Evolutionary conservation across 768 basidiomycete genomes (phyloP), one percentile per base, ranked within the genome.

Genomic region (Tubosaeta brunneosetosa): DNA sequence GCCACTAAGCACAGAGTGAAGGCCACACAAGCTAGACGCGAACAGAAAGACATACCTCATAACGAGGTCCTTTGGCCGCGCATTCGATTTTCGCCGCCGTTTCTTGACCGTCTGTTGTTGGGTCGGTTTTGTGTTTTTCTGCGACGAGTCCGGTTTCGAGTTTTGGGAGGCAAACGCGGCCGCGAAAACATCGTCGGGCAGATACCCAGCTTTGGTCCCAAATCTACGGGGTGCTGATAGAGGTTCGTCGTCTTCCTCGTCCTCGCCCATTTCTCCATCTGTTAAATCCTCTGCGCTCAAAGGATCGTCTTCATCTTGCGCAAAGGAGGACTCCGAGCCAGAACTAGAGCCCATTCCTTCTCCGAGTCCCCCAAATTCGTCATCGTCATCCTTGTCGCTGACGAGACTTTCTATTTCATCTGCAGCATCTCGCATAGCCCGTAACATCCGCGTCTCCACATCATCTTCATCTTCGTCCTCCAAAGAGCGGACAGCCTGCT

Each of bases 161-260:
- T 47, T 54, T 37, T 64, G 67, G 2, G 77, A 70, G 4, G 73
- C 61, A 56, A 84, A 81, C 0, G 83, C 84, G 53, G 81, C 73
- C 0, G 70, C 58, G 64, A 87, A 88, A 17, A 86, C 71, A 55
- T 84, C 79, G 59, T 86, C 85, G 2, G 84, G 82, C 27, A 87
- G 81, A 65, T 85, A 80, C 44, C 79, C 71, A 4, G 72, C 63
- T 48, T 70, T 66, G 42, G n/a, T n/a, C n/a, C n/a, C 70, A n/a
- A 44, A 19, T 31, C 12, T 41, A 51, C 16, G 49, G 22, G 37
- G 31, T 36, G 8, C 27, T 8, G 27, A 29, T 29, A 33, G 41
- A 16, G 27, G 22, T 22, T 44, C 52, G 22, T 56, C 45, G 19
- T 54, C 44, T 34, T 41, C 50, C 2, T 55, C 49, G 36, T 56